Evolutionary conservation across 2,329 filamentous ascomycete species (phyloP), one percentile per base, ranked within the genome.

Genomic region (Thelonectria blattea): DNA sequence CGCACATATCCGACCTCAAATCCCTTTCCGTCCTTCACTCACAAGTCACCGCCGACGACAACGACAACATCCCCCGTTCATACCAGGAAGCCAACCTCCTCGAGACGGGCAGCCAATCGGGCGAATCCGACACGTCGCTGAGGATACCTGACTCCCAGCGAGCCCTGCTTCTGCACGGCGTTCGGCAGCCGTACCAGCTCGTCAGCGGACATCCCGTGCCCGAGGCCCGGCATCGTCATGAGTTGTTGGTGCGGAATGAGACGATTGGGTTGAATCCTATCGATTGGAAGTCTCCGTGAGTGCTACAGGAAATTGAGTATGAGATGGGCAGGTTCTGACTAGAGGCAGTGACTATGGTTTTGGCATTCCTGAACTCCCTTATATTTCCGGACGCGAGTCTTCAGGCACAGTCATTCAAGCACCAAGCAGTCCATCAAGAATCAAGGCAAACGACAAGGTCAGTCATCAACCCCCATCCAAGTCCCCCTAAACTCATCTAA

Each of bases 181-280:
- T 80, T 30, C 79, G 78, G 32, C 78, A 85, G 63, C 78, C 78
- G 52, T 87, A 87, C 62, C 69, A 77, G 18, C 66, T 84, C 42
- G 76, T 78, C 0, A 63, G 68, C 2, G 74, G 78, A 6, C 78
- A 85, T 67, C 70, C 74, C 2, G 72, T 86, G 6, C 85, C 85
- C 0, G 47, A 63, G 9, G 60, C 68, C 17, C 60, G 62, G 12
- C 73, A 76, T 8, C 68, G 67, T 6, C 62, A 67, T 45, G 86
- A 91, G 67, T 74, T 91, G 5, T 75, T 91, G 5, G 82, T 91
- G n/a, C 84, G 83, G 70, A 83, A 87, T 1, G 77, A 83, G 39
- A 84, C 85, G 12, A 88, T 91, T 66, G 90, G 90, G 0, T 76
- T 93, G 39, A 93, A 93, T 68, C 91, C 91, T 0, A 90, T 93